Evolutionary conservation across 2,329 filamentous ascomycete genomes (phyloP).

Genomic region (Periconia sp.): DNA sequence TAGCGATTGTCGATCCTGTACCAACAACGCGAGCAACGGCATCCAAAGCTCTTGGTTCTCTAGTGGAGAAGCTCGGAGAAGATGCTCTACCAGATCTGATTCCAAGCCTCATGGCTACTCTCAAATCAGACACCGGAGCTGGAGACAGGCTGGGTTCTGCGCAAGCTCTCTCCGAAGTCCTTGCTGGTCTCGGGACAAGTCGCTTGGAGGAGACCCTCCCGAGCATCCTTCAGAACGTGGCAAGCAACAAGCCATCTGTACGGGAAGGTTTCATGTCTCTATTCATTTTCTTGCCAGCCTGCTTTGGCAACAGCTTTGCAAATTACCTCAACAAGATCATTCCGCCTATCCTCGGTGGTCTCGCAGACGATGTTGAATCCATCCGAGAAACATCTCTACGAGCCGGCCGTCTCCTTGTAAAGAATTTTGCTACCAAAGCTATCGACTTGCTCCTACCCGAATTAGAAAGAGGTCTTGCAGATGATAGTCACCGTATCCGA

Average conservation of each 20-base stretch:
- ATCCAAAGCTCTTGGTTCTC: conserved; percentile 90
- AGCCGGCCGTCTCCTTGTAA: conserved; percentile 91
- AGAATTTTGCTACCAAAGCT: conserved; percentile 95
- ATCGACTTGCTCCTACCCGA: conserved; percentile 94
- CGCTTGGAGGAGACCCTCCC: conserved; percentile 95
- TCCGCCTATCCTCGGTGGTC: conserved; percentile 88
- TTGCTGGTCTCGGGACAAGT: conserved; percentile 90
- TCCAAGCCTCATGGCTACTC: conserved; percentile 93
- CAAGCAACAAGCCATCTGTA: conserved; percentile 86
- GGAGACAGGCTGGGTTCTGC: conserved; percentile 95
- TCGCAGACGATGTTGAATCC: conserved; percentile 94
- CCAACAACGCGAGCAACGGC: conserved; percentile 95
- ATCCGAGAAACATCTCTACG: conserved; percentile 96
- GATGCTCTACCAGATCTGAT: conserved; percentile 97
- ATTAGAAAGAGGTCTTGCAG: conserved; percentile 93
- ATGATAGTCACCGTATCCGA: conserved; percentile 96
- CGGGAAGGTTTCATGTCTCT: conserved; percentile 99
- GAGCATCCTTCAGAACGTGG: conserved; percentile 94
- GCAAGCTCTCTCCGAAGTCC: conserved; percentile 93
- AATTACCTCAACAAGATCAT: conserved; percentile 96
- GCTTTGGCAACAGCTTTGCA: conserved; percentile 98
- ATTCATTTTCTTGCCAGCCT: conserved; percentile 98
- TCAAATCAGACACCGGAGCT: conserved; percentile 96
- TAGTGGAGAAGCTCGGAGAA: conserved; percentile 98
- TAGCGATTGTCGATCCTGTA: conserved; percentile 92